Evolutionary conservation across 2,329 filamentous ascomycete genomes (phyloP), one percentile per base, ranked within the genome.

Genomic region (Colletotrichum filicis): DNA sequence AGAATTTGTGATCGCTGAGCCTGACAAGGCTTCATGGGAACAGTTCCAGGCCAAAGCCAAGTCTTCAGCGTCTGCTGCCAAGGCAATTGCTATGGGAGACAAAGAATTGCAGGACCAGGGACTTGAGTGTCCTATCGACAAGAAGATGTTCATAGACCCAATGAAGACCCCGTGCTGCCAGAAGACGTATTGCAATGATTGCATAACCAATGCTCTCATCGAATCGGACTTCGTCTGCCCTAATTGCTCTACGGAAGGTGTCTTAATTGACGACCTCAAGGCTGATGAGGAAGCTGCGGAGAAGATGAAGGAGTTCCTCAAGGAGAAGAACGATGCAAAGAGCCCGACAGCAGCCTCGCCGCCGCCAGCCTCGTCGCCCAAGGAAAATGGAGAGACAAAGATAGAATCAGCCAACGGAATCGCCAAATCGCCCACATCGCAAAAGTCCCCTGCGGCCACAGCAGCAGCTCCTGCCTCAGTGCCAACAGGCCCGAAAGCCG

Each of bases 121-220:
- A 77, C 87, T 99, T 81, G 93, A 97, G 84, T 99, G 97, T 88
- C 90, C 95, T 76, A 93, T 98, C 88, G 97, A 98, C 91, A 97
- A 97, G 86, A 95, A 94, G 85, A 93, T 98, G 90, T 98, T 98
- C 86, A 92, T 97, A 92, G 95, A 98, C 83, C 96, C 97, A 90
- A 97, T 97, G 89, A 97, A 98, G 91, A 98, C 97, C 81, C 96
- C 97, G 77, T 99, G 97, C 90, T 99, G 97, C 89, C 91, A 94
- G 86, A 97, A 94, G 90, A 98, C 95, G 82, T 99, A 97, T 89
- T 99, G 97, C 90, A 97, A 97, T 91, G 95, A 98, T 83, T 99
- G 97, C 93, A 98, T 99, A 86, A 97, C 97, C 83, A 98, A 98
- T 90, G 94, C 95, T 85, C 92, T 99, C 85, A 96, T 98, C 85